Evolutionary conservation across 139 green algal species (phyloP).

Genomic region (Auxenochlorella pyrenoidosa): DNA sequence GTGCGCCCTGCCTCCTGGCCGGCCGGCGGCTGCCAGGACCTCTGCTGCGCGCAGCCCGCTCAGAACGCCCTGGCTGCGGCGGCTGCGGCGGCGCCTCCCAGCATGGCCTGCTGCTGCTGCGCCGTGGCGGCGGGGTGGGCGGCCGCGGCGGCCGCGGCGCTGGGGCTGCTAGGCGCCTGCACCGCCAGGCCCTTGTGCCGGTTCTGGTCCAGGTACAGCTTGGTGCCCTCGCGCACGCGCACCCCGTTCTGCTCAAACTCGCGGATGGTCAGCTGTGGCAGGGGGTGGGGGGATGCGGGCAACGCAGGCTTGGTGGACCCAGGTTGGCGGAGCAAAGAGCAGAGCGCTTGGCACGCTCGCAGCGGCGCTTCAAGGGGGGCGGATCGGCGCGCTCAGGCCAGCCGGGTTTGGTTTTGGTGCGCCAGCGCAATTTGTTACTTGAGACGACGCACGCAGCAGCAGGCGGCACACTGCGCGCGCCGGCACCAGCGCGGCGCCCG

Average conservation of each 20-base stretch:
- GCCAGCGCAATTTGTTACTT: too few species aligned
- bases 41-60: background rate
- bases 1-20: too few species aligned
- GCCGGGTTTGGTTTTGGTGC: too few species aligned
- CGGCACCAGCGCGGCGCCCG: too few species aligned
- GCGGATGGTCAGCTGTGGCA: conserved; percentile 27
- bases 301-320: too few species aligned
- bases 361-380: too few species aligned
- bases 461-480: too few species aligned
- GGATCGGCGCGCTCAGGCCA: too few species aligned
- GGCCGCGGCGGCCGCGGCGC: conserved; percentile 8
- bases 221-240: conserved; percentile 44
- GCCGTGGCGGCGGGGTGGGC: conserved; percentile 14
- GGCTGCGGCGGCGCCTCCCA: background rate
- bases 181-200: background rate
- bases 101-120: background rate
- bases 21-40: too few species aligned
- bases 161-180: background rate
- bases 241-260: conserved; percentile 52
- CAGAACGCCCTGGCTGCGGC: background rate
- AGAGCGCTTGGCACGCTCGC: too few species aligned
- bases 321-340: too few species aligned
- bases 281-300: background rate
- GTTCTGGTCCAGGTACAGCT: conserved; percentile 51
- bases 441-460: too few species aligned